phyloP scores from a whole-genome alignment of 1,284 basidiomycete genomes.

The Apiotrichum domesticum region DNA sequence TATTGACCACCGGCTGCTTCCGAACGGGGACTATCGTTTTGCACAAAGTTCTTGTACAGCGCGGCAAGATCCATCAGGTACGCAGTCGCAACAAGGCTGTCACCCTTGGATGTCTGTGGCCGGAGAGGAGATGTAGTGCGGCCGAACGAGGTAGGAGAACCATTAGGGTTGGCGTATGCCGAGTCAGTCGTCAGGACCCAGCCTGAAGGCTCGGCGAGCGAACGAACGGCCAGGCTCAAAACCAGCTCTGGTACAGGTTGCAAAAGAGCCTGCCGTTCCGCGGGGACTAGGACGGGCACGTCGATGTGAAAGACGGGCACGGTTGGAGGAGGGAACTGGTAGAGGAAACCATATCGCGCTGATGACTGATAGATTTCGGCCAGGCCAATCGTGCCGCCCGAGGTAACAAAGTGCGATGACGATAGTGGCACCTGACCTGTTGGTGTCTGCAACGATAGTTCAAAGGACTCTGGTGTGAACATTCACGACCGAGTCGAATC shows the following conservation, averaged over 20 bases:
- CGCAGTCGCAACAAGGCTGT: not conserved
- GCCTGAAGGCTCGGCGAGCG: slow-evolving; percentile 2
- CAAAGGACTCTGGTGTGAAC: slow-evolving; percentile 10
- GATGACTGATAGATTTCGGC: slow-evolving; percentile 2
- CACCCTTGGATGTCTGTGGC: not conserved
- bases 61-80: slow-evolving; percentile 2
- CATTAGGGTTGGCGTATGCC: not conserved
- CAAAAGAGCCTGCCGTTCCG: slow-evolving; percentile 3
- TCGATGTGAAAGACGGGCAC: slow-evolving; percentile 17
- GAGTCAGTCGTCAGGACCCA: slow-evolving; percentile 15
- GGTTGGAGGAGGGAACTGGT: not conserved
- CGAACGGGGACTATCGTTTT: not conserved
- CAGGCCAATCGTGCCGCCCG: not conserved
- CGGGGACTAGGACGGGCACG: slow-evolving; percentile 9
- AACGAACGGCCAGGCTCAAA: not conserved
- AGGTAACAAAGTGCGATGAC: not conserved
- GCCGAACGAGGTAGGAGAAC: not conserved
- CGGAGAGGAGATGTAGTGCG: slow-evolving; percentile 3
- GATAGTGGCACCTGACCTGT: slow-evolving; percentile 1
- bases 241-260: slow-evolving; percentile 6
- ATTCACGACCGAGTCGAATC: not conserved
- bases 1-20: not conserved
- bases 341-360: slow-evolving; percentile 15
- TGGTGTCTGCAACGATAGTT: slow-evolving; percentile 2
- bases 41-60: slow-evolving; percentile 10